Evolutionary conservation across 345 rosid genomes (phyloP), one percentile per base, ranked within the genome.

Genomic region (Salix koriyanagi): DNA sequence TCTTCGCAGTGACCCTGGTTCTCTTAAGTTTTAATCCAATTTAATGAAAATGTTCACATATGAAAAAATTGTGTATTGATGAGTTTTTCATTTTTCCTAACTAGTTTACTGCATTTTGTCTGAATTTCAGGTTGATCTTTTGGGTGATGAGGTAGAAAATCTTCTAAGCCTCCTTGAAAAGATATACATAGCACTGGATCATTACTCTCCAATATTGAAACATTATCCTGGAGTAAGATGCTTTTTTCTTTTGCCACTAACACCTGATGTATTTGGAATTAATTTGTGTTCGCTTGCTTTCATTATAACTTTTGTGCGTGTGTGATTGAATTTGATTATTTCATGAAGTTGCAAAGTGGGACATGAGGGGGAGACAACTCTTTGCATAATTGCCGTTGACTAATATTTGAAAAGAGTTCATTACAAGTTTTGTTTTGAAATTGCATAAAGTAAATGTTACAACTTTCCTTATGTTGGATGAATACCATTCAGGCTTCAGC

Each of bases 111-210:
- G 58, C 46, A 23, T 70, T 69, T 16, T 67, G 42, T 68, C 79
- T 86, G 76, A 64, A 82, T 79, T 82, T 76, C 84, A 96, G 99
- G 99, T 96, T 74, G 98, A 96, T 84, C 91, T 92, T 75, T 85
- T 96, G 56, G 99, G 95, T 14, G 95, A 96, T 77, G 90, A 94
- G 83, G 99, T 94, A 84, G 97, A 94, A 62, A 62, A 84, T 37
- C 92, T 87, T 67, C 77, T 84, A 75, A 68, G 90, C 76, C 96
- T 94, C 78, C 98, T 92, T 50, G 97, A 91, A 87, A 96, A 96
- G 83, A 91, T 96, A 73, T 94, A 94, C 81, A 91, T 94, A 65
- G 98, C 94, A 3, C 88, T 96, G 23, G 97, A 96, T 82, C 97
- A 96, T 85, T 96, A 96, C 75, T 92, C 98, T 75, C 97, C 97